These are phyloP conservation scores for Gonium pectorale DNA, from an alignment of 139 green algal species.

Conservation along the genomic window DNA sequence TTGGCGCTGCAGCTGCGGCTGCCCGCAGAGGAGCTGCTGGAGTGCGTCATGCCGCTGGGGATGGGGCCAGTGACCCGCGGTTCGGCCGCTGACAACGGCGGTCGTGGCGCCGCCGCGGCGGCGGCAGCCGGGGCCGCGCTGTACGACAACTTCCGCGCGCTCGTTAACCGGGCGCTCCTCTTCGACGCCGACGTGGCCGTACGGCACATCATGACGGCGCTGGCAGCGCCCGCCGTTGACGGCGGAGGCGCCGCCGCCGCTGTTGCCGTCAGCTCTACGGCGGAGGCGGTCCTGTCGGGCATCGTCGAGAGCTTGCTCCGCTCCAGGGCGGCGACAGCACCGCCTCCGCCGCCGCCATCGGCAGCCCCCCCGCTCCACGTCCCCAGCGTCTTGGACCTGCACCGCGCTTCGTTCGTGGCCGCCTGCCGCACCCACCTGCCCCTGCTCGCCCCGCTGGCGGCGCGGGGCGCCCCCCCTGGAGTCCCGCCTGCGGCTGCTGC, in stretches of 20 bases:
- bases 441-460: constrained; percentile 5
- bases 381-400: constrained; percentile 18
- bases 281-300: constrained; percentile 20
- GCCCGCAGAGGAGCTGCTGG: constrained; percentile 1
- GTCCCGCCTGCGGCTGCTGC: constrained; percentile 6
- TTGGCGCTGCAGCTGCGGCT: constrained; percentile 41
- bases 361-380: not conserved
- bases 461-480: not conserved
- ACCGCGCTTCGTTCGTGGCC: constrained; percentile 25
- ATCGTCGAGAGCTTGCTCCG: constrained; percentile 21
- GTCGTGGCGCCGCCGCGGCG: not conserved
- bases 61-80: not conserved
- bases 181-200: constrained; percentile 29
- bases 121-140: not conserved
- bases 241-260: not conserved
- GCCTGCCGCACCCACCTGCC: constrained; percentile 23
- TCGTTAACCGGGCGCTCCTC: constrained; percentile 27
- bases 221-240: not conserved
- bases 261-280: constrained; percentile 1
- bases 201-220: not conserved
- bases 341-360: too few relatives aligned
- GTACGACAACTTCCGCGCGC: constrained; percentile 13
- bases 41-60: constrained; percentile 3
- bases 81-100: not conserved
- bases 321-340: not conserved